phyloP scores from a whole-genome alignment of 108 stramenopile species.

The Epithemia pelagica region DNA sequence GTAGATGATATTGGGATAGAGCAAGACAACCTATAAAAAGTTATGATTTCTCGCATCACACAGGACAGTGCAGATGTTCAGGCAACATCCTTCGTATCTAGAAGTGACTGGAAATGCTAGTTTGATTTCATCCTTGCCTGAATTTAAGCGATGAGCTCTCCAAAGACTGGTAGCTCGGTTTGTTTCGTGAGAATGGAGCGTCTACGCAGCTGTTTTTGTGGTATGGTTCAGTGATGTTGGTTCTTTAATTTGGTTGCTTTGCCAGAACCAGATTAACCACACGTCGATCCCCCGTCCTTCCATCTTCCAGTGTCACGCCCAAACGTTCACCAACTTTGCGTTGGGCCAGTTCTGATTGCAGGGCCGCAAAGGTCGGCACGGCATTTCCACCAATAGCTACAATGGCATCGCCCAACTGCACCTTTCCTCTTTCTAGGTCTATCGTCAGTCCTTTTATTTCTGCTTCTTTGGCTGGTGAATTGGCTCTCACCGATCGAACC shows the following conservation, averaged over 20 bases:
- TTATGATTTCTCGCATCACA: no score
- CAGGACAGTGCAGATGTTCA: no score
- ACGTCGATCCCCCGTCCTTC: slow-evolving; percentile 38
- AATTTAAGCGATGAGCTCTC: no score
- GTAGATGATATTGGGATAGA: no score
- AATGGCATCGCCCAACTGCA: slow-evolving; percentile 51
- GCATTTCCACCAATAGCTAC: slow-evolving; percentile 50
- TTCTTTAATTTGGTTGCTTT: slow-evolving; percentile 20
- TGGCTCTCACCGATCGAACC: slow-evolving; percentile 18
- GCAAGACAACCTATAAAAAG: no score
- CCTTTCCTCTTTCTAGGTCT: neutral
- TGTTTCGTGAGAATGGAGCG: no score
- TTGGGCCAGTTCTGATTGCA: slow-evolving; percentile 36
- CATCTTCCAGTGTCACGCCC: slow-evolving; percentile 51
- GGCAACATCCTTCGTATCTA: no score
- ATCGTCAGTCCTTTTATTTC: slow-evolving; percentile 30
- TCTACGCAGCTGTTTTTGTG: no score
- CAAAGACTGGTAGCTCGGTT: no score
- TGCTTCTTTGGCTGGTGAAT: slow-evolving; percentile 39
- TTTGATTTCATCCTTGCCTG: no score
- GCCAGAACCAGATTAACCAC: slow-evolving; percentile 59
- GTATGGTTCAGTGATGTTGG: no score
- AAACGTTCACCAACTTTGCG: slow-evolving; percentile 52
- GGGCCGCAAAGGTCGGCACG: slow-evolving; percentile 34
- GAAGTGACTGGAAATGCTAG: no score